These are phyloP conservation scores for Leccinum boreale DNA, from an alignment of 768 basidiomycete species.

Conservation along the genomic window DNA sequence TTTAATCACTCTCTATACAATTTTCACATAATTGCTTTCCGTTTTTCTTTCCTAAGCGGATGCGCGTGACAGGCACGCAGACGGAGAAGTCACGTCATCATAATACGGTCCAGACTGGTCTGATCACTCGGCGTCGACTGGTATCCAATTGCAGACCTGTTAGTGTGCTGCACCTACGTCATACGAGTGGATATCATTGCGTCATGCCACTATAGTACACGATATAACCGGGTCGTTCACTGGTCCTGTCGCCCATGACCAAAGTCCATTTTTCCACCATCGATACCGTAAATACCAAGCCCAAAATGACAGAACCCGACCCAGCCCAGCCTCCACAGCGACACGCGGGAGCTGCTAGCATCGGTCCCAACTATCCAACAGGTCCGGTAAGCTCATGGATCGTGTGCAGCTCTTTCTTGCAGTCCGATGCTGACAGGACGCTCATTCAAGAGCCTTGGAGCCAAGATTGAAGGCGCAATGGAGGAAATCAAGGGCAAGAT, in stretches of 20 bases:
- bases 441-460: conserved; percentile 25
- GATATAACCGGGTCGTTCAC: neutral
- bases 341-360: conserved; percentile 43
- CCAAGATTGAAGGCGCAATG: conserved; percentile 36
- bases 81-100: too few species aligned
- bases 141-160: neutral
- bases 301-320: neutral
- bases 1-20: neutral
- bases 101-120: too few species aligned
- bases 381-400: conserved; percentile 24
- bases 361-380: conserved; percentile 34
- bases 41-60: neutral
- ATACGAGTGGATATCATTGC: neutral
- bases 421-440: neutral
- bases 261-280: conserved; percentile 19
- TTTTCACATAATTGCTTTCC: neutral
- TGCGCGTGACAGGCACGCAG: too few species aligned
- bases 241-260: conserved; percentile 4
- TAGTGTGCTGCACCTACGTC: neutral
- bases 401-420: too few species aligned
- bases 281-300: neutral
- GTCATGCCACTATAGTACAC: neutral
- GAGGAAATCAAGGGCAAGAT: conserved; percentile 42
- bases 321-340: conserved; percentile 34
- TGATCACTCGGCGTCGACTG: too few species aligned